These are phyloP conservation scores for Quercus agrifolia DNA, from an alignment of 306 rosid species.

Conservation along the genomic window DNA sequence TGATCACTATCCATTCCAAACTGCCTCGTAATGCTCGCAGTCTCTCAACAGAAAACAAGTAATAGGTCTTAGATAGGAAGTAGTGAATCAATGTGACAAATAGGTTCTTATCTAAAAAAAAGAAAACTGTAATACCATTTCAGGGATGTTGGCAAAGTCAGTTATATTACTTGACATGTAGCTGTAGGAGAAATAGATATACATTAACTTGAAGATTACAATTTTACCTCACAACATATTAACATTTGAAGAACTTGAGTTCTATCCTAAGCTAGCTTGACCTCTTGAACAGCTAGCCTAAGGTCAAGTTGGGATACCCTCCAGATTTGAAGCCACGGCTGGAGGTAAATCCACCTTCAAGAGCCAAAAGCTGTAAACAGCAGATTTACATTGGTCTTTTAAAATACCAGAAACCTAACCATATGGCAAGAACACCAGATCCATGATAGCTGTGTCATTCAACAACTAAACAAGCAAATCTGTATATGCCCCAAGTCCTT, in stretches of 20 bases:
- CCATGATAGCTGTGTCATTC: slow-evolving; percentile 4
- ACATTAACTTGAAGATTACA: background rate
- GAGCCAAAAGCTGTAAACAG: slow-evolving; percentile 11
- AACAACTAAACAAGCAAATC: slow-evolving; percentile 48
- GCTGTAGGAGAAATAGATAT: background rate
- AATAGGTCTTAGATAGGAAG: no score
- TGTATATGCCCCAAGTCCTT: slow-evolving; percentile 65
- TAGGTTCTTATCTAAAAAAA: no score
- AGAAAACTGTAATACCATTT: no score
- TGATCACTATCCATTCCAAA: no score
- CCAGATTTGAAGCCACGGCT: slow-evolving; percentile 3
- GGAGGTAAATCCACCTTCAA: slow-evolving; percentile 20
- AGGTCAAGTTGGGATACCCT: background rate
- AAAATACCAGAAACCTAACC: background rate
- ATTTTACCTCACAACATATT: background rate
- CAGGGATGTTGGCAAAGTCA: no score
- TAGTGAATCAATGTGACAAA: background rate
- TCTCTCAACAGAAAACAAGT: no score
- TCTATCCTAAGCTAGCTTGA: background rate
- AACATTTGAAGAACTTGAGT: background rate
- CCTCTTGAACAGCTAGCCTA: background rate
- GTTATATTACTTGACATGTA: background rate
- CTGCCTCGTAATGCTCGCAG: no score
- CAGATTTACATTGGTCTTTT: background rate
- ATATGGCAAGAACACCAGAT: slow-evolving; percentile 11